phyloP scores from a whole-genome alignment of 768 basidiomycete species.

The Mycena haematopus region DNA sequence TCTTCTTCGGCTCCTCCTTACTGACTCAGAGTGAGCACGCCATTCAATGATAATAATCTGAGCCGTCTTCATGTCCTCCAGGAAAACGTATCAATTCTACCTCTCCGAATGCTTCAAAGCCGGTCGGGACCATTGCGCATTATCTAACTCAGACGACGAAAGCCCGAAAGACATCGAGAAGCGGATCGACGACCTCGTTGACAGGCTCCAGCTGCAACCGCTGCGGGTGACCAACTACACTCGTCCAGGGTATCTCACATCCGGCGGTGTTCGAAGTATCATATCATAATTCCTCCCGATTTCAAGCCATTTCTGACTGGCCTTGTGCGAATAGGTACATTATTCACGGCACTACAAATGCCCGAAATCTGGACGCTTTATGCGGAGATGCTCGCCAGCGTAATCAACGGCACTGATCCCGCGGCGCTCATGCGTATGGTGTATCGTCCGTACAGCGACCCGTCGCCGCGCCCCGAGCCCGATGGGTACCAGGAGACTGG shows the following conservation, averaged over 20 bases:
- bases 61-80: neutral
- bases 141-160: conserved; percentile 6
- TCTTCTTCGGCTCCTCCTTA: conserved; percentile 24
- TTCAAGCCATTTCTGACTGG: neutral
- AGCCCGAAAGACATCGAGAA: conserved; percentile 14
- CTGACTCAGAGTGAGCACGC: conserved; percentile 21
- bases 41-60: neutral
- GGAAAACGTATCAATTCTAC: conserved; percentile 27
- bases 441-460: neutral
- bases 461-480: conserved; percentile 7
- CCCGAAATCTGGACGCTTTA: conserved; percentile 14
- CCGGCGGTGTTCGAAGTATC: conserved; percentile 25
- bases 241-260: conserved; percentile 26
- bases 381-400: conserved; percentile 12
- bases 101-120: conserved; percentile 27
- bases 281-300: neutral
- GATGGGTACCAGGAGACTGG: conserved; percentile 25
- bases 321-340: conserved; percentile 1
- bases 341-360: conserved; percentile 21
- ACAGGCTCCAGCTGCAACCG: conserved; percentile 21
- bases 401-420: conserved; percentile 15
- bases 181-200: conserved; percentile 26
- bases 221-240: conserved; percentile 20
- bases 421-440: conserved; percentile 9
- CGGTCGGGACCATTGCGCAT: conserved; percentile 13